phyloP scores from a whole-genome alignment of 2,329 filamentous ascomycete species.

The Albifimbria verrucaria region DNA sequence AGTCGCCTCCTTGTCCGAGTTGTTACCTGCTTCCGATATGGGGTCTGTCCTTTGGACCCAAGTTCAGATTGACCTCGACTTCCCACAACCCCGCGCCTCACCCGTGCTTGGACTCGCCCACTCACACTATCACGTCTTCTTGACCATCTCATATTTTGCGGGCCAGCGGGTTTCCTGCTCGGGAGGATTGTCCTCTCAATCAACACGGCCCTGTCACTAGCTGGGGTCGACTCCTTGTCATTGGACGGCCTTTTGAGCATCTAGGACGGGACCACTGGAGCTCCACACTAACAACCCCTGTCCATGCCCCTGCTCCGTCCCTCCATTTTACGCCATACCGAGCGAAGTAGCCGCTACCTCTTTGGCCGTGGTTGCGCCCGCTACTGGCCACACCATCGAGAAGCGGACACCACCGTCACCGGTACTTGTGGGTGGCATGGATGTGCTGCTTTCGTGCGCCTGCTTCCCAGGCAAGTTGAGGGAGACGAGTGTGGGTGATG shows the following conservation, averaged over 20 bases:
- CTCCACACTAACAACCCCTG: not conserved
- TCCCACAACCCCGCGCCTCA: not conserved
- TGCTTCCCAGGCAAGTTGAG: not conserved
- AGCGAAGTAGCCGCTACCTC: not conserved
- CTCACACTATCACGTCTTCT: not conserved
- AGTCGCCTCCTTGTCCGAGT: not conserved
- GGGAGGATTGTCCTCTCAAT: not conserved
- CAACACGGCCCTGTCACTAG: not conserved
- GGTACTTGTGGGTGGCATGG: not conserved
- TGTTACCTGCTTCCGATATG: not conserved
- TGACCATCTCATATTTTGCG: not conserved
- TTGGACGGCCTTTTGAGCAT: not conserved
- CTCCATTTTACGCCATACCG: not conserved
- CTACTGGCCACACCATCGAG: not conserved
- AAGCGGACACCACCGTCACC: not conserved
- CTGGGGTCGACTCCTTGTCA: not conserved
- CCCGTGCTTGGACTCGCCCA: not conserved
- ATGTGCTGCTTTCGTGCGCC: not conserved
- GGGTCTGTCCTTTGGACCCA: too few species aligned
- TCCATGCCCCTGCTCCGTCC: not conserved
- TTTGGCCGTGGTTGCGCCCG: not conserved
- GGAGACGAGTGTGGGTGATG: not conserved
- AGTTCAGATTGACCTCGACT: not conserved
- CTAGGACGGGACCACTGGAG: not conserved
- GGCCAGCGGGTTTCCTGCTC: not conserved